Conservation (phyloP, 345 rosid species). For the Lepidium africanum region DNA sequence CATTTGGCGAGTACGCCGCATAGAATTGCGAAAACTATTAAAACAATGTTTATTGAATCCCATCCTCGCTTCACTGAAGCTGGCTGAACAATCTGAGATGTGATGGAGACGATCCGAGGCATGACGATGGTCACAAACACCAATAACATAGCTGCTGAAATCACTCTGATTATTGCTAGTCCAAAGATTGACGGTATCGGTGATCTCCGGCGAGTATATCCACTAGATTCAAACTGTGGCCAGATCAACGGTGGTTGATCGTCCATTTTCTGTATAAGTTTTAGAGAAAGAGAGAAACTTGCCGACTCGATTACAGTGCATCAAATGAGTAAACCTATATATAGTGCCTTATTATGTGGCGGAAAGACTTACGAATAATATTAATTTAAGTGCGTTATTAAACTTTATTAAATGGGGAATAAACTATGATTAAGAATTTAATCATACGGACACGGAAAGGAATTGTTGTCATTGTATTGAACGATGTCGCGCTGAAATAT, state of each 20-base stretch:
- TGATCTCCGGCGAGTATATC: conserved; percentile 33
- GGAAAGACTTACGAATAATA: not conserved
- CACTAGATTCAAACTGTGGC: conserved; percentile 36
- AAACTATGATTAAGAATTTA: conserved; percentile 11
- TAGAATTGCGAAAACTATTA: conserved; percentile 63
- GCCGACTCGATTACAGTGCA: conserved; percentile 10
- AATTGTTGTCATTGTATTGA: conserved; percentile 26
- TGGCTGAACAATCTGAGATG: conserved; percentile 40
- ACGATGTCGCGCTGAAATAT: conserved; percentile 21
- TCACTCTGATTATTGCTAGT: conserved; percentile 38
- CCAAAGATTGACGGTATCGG: conserved; percentile 29
- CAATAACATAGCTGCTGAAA: conserved; percentile 41
- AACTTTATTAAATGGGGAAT: not conserved
- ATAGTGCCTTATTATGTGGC: conserved; percentile 15
- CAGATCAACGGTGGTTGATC: conserved; percentile 42
- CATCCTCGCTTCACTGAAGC: conserved; percentile 44
- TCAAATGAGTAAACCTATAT: conserved; percentile 3
- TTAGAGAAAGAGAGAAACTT: conserved; percentile 7
- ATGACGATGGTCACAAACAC: conserved; percentile 32
- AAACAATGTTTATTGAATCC: conserved; percentile 55
- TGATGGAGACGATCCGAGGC: conserved; percentile 40
- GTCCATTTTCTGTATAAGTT: conserved; percentile 19
- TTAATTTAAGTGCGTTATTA: conserved; percentile 3
- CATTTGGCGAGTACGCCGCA: conserved; percentile 61
- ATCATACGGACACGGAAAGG: conserved; percentile 31